Base-by-base conservation (phyloP, 164 flowering plant genomes). In the Kingdonia uniflora region DNA sequence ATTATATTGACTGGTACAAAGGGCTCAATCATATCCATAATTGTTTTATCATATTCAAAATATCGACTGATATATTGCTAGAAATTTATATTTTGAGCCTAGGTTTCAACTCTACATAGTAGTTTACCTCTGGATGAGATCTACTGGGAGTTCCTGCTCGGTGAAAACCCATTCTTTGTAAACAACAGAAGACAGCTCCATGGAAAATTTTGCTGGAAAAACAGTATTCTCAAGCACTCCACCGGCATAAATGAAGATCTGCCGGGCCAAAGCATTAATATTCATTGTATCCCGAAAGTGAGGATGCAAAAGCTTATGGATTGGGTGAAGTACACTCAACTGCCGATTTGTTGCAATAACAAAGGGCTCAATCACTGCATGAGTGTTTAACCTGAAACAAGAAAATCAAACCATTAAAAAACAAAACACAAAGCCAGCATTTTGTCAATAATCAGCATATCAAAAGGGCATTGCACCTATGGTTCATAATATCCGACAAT, bases 211-310 rank as follows among this genome's bases (percentile, higher is more conserved):
- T 1, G 55, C 64, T 0, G 86, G 79, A 0, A 75, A 62, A 61
- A 88, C 83, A 5, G 64, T 1, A 1, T 20, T 10, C 71, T 88
- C 96, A 40, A 88, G 81, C 33, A 78, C 65, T 0, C 95, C 95
- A 41, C 29, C 71, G 0, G 68, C 85, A 58, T 77, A 81, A 58
- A 85, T 68, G 16, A 88, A 81, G 1, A 42, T 54, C 42, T 64
- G 57, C 19, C 96, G 74, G 26, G 89, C 95, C 24, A 78, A 68
- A 7, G 82, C 80, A 46, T 85, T 88, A 64, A 85, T 83, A 65
- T 81, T 78, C 89, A 88, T 80, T 0, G 96, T 88, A 71, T 82
- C 81, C 17, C 95, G 71, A 15, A 85, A 67, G 61, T 88, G 81
- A 29, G 96, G 96, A 38, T 60, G 65, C 20, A 88, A 52, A 19